phyloP scores from a whole-genome alignment of 73 alveolate species.

The Durusdinium trenchii region DNA sequence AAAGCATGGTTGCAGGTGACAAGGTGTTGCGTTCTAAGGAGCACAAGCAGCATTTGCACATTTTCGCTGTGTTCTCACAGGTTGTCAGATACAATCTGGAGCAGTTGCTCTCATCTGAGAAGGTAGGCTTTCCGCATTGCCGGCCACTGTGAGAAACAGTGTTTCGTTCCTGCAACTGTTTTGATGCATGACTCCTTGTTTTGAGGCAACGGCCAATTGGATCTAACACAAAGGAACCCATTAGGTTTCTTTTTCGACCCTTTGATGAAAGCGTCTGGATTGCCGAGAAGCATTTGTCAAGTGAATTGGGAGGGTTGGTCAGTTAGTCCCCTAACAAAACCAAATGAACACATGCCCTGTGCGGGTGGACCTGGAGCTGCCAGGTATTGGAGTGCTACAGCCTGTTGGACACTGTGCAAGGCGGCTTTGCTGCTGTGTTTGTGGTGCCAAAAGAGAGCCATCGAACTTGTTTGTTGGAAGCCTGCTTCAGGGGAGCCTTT shows the following conservation, averaged over 20 bases:
- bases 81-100: constrained; percentile 46
- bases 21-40: not conserved
- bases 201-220: too few relatives aligned
- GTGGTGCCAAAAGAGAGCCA: not conserved
- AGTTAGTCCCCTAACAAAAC: not conserved
- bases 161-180: too few relatives aligned
- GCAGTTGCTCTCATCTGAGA: not conserved
- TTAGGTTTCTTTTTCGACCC: too few relatives aligned
- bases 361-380: not conserved
- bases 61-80: not conserved
- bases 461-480: too few relatives aligned
- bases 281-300: too few relatives aligned
- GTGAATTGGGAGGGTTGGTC: too few relatives aligned
- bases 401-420: constrained; percentile 82
- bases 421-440: not conserved
- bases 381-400: constrained; percentile 85
- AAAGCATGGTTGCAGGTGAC: too few relatives aligned
- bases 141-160: not conserved
- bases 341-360: not conserved
- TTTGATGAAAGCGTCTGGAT: too few relatives aligned
- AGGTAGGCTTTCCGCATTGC: not conserved
- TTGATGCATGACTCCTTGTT: too few relatives aligned
- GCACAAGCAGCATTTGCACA: not conserved
- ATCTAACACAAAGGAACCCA: too few relatives aligned
- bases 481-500: too few relatives aligned